phyloP scores from a whole-genome alignment of 163 green algal genomes.

The Chloroidium sp. region DNA sequence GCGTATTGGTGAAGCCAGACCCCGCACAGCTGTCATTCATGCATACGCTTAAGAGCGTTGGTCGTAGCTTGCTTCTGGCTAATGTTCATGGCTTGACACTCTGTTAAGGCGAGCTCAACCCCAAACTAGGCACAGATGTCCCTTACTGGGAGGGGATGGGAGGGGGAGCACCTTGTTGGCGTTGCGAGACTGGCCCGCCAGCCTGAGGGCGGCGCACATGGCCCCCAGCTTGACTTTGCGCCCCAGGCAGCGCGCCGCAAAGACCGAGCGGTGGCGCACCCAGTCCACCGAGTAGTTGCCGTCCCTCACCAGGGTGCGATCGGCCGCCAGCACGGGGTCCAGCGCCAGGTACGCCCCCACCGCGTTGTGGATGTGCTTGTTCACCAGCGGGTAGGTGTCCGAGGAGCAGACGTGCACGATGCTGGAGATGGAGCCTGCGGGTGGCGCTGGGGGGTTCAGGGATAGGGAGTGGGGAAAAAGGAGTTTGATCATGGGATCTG shows the following conservation, averaged over 20 bases:
- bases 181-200: not conserved
- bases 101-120: not conserved
- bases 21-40: too few species aligned
- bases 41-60: too few species aligned
- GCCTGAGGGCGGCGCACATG: not conserved
- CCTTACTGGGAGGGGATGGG: not conserved
- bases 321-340: not conserved
- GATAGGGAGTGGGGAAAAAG: not conserved
- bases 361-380: not conserved
- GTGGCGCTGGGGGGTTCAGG: too few species aligned
- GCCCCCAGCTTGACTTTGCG: not conserved
- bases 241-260: not conserved
- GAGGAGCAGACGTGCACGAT: slow-evolving; percentile 6
- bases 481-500: too few species aligned
- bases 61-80: too few species aligned
- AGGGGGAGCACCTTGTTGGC: slow-evolving; percentile 2
- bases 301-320: not conserved
- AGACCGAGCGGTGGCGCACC: not conserved
- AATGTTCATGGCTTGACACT: too few species aligned
- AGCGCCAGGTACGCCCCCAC: not conserved
- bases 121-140: not conserved
- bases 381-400: not conserved
- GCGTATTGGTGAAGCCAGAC: too few species aligned
- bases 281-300: not conserved
- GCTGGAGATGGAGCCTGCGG: too few species aligned